Evolutionary conservation across 305 asterid species (phyloP).

Genomic region (Ruellia speciosa): DNA sequence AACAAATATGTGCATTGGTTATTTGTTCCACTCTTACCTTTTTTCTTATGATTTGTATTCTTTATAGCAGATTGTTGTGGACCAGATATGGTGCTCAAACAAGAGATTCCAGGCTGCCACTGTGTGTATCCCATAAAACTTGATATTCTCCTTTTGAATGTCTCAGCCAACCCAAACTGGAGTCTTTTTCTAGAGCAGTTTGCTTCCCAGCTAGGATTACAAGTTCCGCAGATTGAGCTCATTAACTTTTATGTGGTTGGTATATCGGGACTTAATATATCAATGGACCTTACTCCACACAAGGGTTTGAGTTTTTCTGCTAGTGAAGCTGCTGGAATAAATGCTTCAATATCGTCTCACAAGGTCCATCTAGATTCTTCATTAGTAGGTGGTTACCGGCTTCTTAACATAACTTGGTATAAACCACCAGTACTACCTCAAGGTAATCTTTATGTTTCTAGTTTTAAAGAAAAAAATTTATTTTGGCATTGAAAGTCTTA

Average conservation of each 20-base stretch:
- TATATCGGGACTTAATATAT: slow-evolving; percentile 75
- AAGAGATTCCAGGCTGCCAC: slow-evolving; percentile 71
- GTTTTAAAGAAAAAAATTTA: neutral
- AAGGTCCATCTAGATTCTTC: slow-evolving; percentile 62
- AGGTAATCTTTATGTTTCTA: slow-evolving; percentile 42
- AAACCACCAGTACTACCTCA: slow-evolving; percentile 49
- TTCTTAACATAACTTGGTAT: slow-evolving; percentile 81
- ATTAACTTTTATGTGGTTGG: slow-evolving; percentile 76
- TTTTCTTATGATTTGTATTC: neutral
- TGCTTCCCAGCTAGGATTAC: slow-evolving; percentile 59
- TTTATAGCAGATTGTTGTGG: slow-evolving; percentile 75
- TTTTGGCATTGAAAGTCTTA: no score
- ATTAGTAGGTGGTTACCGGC: slow-evolving; percentile 71
- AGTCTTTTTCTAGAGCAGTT: slow-evolving; percentile 65
- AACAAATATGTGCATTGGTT: neutral
- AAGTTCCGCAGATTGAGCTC: slow-evolving; percentile 85
- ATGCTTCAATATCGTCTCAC: slow-evolving; percentile 55
- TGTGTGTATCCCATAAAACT: slow-evolving; percentile 86
- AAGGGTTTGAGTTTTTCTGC: slow-evolving; percentile 64
- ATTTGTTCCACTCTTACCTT: neutral
- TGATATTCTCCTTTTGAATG: slow-evolving; percentile 76
- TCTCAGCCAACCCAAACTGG: slow-evolving; percentile 80
- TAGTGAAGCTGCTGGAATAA: slow-evolving; percentile 57
- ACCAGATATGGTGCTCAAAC: slow-evolving; percentile 72
- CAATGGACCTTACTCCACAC: slow-evolving; percentile 86